These are phyloP conservation scores for Aciculoconidium aculeatum DNA, from an alignment of 805 yeast genomes.

Conservation along the genomic window DNA sequence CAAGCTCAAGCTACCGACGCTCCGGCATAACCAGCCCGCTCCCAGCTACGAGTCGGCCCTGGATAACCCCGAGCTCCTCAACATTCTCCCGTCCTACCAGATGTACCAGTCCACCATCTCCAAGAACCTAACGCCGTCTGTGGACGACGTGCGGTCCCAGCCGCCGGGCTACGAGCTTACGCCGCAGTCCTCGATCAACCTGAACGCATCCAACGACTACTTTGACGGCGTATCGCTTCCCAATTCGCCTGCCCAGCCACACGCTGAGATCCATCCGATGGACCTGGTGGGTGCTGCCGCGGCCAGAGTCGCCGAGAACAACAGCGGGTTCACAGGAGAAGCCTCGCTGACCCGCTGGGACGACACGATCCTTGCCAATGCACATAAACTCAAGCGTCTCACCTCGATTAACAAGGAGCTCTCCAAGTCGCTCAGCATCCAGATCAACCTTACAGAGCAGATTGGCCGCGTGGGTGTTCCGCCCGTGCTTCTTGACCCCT, in stretches of 20 bases:
- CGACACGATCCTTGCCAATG: slow-evolving; percentile 31
- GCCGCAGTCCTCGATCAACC: slow-evolving; percentile 13
- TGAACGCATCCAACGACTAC: slow-evolving; percentile 13
- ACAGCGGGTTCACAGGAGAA: slow-evolving; percentile 11
- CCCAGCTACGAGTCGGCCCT: slow-evolving; percentile 4
- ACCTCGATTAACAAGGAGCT: slow-evolving; percentile 23
- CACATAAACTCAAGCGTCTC: slow-evolving; percentile 26
- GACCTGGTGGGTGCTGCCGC: slow-evolving; percentile 4
- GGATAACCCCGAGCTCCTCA: slow-evolving; percentile 17
- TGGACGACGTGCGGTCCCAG: slow-evolving; percentile 19
- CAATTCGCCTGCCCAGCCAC: slow-evolving; percentile 10
- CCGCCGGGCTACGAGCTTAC: slow-evolving; percentile 32
- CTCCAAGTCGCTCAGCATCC: slow-evolving; percentile 21
- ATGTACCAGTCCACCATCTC: slow-evolving; percentile 36
- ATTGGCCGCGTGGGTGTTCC: slow-evolving; percentile 28
- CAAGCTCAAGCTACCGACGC: slow-evolving; percentile 14
- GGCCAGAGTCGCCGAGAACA: not conserved
- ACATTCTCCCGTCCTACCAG: slow-evolving; percentile 35
- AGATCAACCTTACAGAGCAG: slow-evolving; percentile 28
- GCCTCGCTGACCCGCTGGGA: slow-evolving; percentile 22
- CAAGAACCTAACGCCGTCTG: slow-evolving; percentile 27
- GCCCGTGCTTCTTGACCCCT: slow-evolving; percentile 27
- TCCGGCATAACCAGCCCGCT: slow-evolving; percentile 4
- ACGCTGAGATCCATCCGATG: slow-evolving; percentile 4
- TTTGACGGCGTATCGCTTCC: slow-evolving; percentile 15